Evolutionary conservation across 2,329 filamentous ascomycete species (phyloP).

Genomic region (Teratosphaeria epicoccoides): DNA sequence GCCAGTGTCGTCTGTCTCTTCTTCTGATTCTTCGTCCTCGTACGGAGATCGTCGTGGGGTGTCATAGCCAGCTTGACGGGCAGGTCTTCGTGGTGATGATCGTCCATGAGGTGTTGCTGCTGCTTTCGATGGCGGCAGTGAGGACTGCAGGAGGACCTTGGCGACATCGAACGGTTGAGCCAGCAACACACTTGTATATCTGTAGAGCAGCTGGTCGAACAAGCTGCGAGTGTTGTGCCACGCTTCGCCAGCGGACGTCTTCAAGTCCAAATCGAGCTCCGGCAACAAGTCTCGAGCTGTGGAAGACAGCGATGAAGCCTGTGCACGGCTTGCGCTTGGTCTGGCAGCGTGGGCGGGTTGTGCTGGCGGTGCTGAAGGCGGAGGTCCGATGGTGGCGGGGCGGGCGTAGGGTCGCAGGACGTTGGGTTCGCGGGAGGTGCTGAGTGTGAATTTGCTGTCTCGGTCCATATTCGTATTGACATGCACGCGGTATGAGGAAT

Average conservation of each 20-base stretch:
- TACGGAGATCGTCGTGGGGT: neutral
- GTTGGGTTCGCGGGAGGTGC: conserved; percentile 43
- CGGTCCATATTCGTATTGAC: conserved; percentile 8
- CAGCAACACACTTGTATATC: conserved; percentile 79
- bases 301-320: conserved; percentile 38
- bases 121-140: conserved; percentile 29
- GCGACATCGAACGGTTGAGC: conserved; percentile 96
- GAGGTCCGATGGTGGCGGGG: conserved; percentile 55
- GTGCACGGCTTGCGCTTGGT: conserved; percentile 21
- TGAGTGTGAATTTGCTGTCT: conserved; percentile 23
- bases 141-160: conserved; percentile 81
- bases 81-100: neutral
- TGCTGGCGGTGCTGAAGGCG: conserved; percentile 32
- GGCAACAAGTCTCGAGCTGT: conserved; percentile 75
- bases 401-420: conserved; percentile 52
- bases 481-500: neutral
- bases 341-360: conserved; percentile 35
- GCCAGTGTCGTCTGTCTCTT: conserved; percentile 7
- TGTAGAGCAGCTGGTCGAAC: conserved; percentile 78
- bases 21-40: conserved; percentile 4
- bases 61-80: neutral
- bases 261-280: conserved; percentile 71
- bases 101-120: neutral
- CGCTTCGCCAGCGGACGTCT: conserved; percentile 23
- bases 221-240: conserved; percentile 51